Evolutionary conservation across 2,329 filamentous ascomycete genomes (phyloP), one percentile per base, ranked within the genome.

Genomic region (Colletotrichum viniferum): DNA sequence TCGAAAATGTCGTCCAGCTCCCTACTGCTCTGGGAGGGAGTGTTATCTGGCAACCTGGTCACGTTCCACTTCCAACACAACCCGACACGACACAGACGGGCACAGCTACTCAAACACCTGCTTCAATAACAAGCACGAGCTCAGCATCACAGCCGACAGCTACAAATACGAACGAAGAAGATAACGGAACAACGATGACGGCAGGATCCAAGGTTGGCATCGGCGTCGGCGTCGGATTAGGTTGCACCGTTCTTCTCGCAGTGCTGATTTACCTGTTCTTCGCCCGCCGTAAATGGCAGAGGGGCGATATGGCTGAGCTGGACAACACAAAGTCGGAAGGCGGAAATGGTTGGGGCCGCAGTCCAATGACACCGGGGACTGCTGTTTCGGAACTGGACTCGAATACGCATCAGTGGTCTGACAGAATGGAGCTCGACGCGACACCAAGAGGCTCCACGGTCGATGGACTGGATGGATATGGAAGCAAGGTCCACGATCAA

Each of bases 1-100:
- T 84, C 24, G 71, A 72, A 3, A 79, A 80, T 67, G 77, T 81
- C 10, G 81, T 80, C 10, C 77, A 74, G n/a, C 78, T 84, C 34
- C 82, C 82, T 10, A 74, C 73, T 1, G 63, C 73, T 1, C 34
- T 76, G 2, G 80, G 80, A 28, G 80, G 78, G 4, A 81, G 79
- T 66, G 80, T 83, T 16, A 69, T 77, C 38, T 79, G 77, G 77
- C 76, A 79, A 63, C 74, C 78, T n/a, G 79, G 79, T 30, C 73
- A 78, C 36, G 77, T 79, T 10, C 81, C 81, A 16, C 79, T 77
- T 13, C 73, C 63, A 8, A 58, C 70, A 6, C 58, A 63, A 21
- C 32, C 66, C 0, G 43, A 28, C 43, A 63, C 56, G 14, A 56
- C 43, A 30, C 43, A 74, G 8, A 26, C 62, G 7, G 28, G 61